These are phyloP conservation scores for Monilinia vaccinii-corymbosi DNA, from an alignment of 2,329 filamentous ascomycete genomes.

Conservation along the genomic window DNA sequence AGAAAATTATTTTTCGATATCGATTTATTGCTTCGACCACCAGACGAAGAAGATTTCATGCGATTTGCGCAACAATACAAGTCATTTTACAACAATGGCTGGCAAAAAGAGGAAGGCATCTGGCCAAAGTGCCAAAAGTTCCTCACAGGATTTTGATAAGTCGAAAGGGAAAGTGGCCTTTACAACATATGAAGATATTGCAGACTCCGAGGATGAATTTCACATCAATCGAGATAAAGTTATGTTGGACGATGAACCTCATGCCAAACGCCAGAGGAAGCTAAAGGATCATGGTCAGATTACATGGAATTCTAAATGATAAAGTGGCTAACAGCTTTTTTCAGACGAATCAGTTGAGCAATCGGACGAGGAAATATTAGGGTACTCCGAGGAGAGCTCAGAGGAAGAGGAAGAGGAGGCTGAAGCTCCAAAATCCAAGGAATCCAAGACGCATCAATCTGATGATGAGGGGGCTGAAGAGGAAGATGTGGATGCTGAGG, in stretches of 20 bases:
- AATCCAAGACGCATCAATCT: slow-evolving; percentile 43
- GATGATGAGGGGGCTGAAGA: slow-evolving; percentile 46
- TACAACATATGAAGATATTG: slow-evolving; percentile 68
- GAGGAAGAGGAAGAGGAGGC: slow-evolving; percentile 30
- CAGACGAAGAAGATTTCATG: background rate
- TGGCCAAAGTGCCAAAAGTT: background rate
- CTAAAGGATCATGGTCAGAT: slow-evolving; percentile 54
- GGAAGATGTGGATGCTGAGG: slow-evolving; percentile 51
- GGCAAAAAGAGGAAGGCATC: slow-evolving; percentile 11
- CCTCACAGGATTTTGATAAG: slow-evolving; percentile 1
- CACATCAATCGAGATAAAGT: slow-evolving; percentile 81
- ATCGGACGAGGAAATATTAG: slow-evolving; percentile 55
- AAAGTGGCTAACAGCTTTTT: slow-evolving; percentile 10
- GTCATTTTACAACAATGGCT: slow-evolving; percentile 4
- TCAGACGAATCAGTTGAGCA: slow-evolving; percentile 45
- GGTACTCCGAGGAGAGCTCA: slow-evolving; percentile 37
- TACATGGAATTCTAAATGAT: background rate
- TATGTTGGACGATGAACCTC: slow-evolving; percentile 70
- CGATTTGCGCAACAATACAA: background rate
- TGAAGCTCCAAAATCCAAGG: slow-evolving; percentile 9
- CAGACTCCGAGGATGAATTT: slow-evolving; percentile 91
- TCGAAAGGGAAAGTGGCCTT: slow-evolving; percentile 28
- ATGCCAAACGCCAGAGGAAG: slow-evolving; percentile 67
- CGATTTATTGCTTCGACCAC: background rate
- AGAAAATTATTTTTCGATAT: slow-evolving; percentile 12